Base-by-base conservation (phyloP, 495 filamentous ascomycete species). In the Chlorociboria aeruginascens region DNA sequence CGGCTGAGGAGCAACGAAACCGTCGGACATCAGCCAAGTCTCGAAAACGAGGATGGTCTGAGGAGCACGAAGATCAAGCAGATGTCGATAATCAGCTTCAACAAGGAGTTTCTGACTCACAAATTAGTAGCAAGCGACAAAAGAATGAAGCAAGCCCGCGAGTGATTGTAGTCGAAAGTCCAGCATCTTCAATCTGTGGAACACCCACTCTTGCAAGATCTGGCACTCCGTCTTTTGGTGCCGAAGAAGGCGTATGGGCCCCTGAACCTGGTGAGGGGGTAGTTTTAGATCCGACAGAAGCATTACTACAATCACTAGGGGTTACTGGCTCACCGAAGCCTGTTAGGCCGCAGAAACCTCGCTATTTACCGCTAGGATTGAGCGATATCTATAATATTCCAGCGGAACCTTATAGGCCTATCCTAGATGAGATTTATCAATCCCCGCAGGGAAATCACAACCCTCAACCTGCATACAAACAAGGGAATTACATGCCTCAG, bases 311-410 rank as follows among this genome's bases (percentile, higher is more conserved):
- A 30, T 54, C 58, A 6, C 34, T 61, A n/a, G 58, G 58, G 12
- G 58, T 61, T 9, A 42, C 51, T 29, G 58, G 58, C 17, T 33
- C 46, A 12, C 45, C 58, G 7, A 61, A 57, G 32, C 58, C 58
- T 31, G 49, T 57, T 14, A 17, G 10, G 14, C 38, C 10, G 1
- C 38, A n/a, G 9, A n/a, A 40, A 40, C 34, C 34, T 36, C 34
- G 20, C 20, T 25, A 25, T 25, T 25, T 25, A 25, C 20, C 20
- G 20, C 20, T 25, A 25, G 20, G 20, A 25, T 25, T 25, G 20
- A 4, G 20, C 4, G 20, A 25, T 25, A 25, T 25, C 20, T 25
- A 25, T 25, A 25, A 25, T 25, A 25, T 25, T 25, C 20, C 20
- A 4, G 20, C 20, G 20, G 20, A 25, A 25, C 20, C 20, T 25